phyloP scores from a whole-genome alignment of 768 basidiomycete genomes.

The Lactifluus pinguis region DNA sequence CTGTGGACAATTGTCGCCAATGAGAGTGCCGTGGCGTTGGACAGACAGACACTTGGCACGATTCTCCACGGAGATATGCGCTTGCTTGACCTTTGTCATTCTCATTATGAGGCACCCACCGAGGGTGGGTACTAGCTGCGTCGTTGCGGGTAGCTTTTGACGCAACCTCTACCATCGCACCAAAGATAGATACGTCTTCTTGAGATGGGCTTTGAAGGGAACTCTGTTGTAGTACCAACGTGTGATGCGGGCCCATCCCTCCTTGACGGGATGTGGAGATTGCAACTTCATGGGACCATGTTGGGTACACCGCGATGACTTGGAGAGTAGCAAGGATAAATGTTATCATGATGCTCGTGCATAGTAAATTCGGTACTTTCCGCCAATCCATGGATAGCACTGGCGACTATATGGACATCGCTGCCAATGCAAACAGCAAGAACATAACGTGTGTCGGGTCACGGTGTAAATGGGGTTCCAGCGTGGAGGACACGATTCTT shows the following conservation, averaged over 20 bases:
- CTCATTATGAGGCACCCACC: slow-evolving; percentile 39
- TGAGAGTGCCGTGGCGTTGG: slow-evolving; percentile 37
- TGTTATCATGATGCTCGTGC: slow-evolving; percentile 50
- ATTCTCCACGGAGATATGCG: slow-evolving; percentile 44
- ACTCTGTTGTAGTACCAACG: slow-evolving; percentile 43
- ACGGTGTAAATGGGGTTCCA: slow-evolving; percentile 46
- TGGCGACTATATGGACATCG: slow-evolving; percentile 44
- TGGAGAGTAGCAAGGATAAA: slow-evolving; percentile 39
- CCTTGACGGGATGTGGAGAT: slow-evolving; percentile 26
- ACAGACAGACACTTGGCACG: slow-evolving; percentile 33
- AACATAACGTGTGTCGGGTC: slow-evolving; percentile 41
- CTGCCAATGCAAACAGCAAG: slow-evolving; percentile 30
- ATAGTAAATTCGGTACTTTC: slow-evolving; percentile 53
- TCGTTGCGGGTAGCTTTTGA: slow-evolving; percentile 29
- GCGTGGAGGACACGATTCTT: slow-evolving; percentile 45
- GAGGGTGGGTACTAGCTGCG: slow-evolving; percentile 27
- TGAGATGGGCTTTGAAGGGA: slow-evolving; percentile 47
- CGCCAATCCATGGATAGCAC: slow-evolving; percentile 52
- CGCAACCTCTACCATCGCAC: slow-evolving; percentile 38
- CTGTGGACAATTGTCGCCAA: slow-evolving; percentile 29
- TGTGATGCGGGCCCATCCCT: slow-evolving; percentile 46
- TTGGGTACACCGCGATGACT: slow-evolving; percentile 45
- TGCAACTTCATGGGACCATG: slow-evolving; percentile 43
- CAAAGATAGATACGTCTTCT: slow-evolving; percentile 38
- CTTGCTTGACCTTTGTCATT: slow-evolving; percentile 35